Conservation (phyloP, 129 eudicot genomes). For the Tagetes patula region DNA sequence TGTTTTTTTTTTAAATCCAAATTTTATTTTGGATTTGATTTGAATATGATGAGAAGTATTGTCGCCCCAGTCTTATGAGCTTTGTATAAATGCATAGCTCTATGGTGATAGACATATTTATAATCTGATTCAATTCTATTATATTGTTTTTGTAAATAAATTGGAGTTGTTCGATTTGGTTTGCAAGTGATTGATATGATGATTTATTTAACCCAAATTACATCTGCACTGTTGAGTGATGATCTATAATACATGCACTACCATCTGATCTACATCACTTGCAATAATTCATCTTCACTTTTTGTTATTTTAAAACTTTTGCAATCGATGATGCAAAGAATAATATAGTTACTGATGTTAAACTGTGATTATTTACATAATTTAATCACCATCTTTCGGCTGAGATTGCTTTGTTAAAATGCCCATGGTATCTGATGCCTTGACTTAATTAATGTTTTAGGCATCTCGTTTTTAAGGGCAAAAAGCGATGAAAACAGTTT, state of each 20-base stretch:
- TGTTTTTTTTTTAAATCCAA: not conserved
- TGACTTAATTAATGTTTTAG: not conserved
- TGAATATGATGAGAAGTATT: slow-evolving; percentile 40
- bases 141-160: not conserved
- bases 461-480: slow-evolving; percentile 24
- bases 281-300: not conserved
- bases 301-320: not conserved
- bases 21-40: not conserved
- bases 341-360: not conserved
- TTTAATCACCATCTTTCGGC: slow-evolving; percentile 14
- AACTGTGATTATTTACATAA: slow-evolving; percentile 3
- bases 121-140: slow-evolving; percentile 25
- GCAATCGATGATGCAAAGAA: slow-evolving; percentile 60
- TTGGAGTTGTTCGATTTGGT: not conserved
- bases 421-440: slow-evolving; percentile 31
- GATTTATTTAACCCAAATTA: slow-evolving; percentile 35
- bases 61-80: slow-evolving; percentile 75
- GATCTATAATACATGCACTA: slow-evolving; percentile 71
- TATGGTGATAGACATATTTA: slow-evolving; percentile 36
- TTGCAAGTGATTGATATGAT: slow-evolving; percentile 7
- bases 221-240: slow-evolving; percentile 45
- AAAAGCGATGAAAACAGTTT: slow-evolving; percentile 19
- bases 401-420: slow-evolving; percentile 8
- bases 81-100: slow-evolving; percentile 25
- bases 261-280: slow-evolving; percentile 69